Evolutionary conservation across 768 basidiomycete genomes (phyloP).

Genomic region (Termitomyces eurrhizus): DNA sequence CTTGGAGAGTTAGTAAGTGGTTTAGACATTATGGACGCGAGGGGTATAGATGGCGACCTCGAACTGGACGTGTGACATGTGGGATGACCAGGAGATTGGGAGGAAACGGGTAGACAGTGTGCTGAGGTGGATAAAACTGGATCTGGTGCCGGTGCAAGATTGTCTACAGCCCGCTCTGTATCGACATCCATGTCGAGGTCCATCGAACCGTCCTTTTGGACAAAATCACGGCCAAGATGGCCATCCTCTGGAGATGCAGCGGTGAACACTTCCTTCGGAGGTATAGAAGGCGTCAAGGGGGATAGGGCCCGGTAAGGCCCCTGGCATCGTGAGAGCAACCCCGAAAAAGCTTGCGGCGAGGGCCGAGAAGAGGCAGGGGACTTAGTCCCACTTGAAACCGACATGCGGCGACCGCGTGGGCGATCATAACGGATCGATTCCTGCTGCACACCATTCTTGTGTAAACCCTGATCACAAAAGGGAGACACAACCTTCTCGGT

Average conservation of each 20-base stretch:
- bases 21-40: background rate
- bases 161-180: background rate
- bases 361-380: background rate
- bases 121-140: background rate
- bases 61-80: background rate
- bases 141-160: background rate
- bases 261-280: background rate
- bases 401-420: background rate
- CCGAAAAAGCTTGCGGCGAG: background rate
- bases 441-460: background rate
- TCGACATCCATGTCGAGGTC: background rate
- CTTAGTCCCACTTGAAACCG: background rate
- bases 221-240: background rate
- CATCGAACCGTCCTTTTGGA: background rate
- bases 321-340: background rate
- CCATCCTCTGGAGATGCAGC: background rate
- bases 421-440: background rate
- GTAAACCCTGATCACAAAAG: background rate
- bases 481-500: conserved; percentile 4
- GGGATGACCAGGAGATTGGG: background rate
- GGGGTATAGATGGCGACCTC: background rate
- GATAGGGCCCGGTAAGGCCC: background rate
- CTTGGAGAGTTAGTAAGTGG: background rate
- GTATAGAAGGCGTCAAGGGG: conserved; percentile 1
- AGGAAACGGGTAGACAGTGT: background rate